Evolutionary conservation across 371 early-diverging fungal species (phyloP).

Genomic region (Rhizopus sp.): DNA sequence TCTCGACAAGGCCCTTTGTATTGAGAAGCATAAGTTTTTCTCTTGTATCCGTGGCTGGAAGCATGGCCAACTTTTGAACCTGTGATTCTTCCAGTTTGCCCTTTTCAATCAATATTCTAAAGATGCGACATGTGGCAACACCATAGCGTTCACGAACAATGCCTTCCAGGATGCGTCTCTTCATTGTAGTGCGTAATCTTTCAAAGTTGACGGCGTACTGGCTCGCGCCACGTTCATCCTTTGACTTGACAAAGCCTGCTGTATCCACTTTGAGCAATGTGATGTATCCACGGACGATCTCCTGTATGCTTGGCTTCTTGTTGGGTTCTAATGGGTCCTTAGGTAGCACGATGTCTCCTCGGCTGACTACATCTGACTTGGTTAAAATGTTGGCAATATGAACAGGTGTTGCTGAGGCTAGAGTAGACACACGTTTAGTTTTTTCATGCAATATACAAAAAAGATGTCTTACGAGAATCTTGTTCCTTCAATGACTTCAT

Average conservation of each 20-base stretch:
- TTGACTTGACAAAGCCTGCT: slow-evolving; percentile 65
- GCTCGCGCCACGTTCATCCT: slow-evolving; percentile 76
- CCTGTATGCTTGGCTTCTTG: slow-evolving; percentile 44
- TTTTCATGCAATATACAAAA: neutral
- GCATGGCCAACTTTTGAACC: slow-evolving; percentile 77
- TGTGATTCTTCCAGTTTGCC: slow-evolving; percentile 87
- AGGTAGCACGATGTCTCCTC: slow-evolving; percentile 58
- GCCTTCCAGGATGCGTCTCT: slow-evolving; percentile 63
- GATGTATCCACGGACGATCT: slow-evolving; percentile 64
- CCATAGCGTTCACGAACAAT: slow-evolving; percentile 78
- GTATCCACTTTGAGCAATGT: slow-evolving; percentile 65
- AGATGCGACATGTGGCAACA: slow-evolving; percentile 68
- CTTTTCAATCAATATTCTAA: slow-evolving; percentile 74
- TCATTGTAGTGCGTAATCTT: slow-evolving; percentile 60
- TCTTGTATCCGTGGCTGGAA: slow-evolving; percentile 72
- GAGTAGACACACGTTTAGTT: neutral
- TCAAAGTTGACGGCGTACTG: slow-evolving; percentile 72
- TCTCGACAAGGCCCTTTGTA: slow-evolving; percentile 71
- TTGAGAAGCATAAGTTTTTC: slow-evolving; percentile 70
- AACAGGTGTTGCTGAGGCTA: slow-evolving; percentile 55
- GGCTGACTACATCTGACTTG: slow-evolving; percentile 41
- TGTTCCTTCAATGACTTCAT: slow-evolving; percentile 53
- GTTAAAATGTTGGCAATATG: slow-evolving; percentile 61
- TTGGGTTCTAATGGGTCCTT: slow-evolving; percentile 50
- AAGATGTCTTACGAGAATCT: slow-evolving; percentile 49